phyloP scores from a whole-genome alignment of 1,139 yeast genomes.

The Diutina scorzettiae region DNA sequence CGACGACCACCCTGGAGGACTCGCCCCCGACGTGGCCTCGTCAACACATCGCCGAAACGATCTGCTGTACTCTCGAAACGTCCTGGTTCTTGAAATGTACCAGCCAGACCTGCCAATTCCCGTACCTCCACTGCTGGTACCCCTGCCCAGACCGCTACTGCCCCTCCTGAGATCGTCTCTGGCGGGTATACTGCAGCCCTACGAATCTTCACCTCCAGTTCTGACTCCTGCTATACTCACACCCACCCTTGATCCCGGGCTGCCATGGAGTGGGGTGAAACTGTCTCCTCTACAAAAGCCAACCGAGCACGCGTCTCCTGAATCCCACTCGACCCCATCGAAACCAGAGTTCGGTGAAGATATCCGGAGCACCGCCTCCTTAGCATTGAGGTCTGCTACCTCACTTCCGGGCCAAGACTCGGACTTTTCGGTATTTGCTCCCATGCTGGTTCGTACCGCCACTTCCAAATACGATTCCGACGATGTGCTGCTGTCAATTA shows the following conservation, averaged over 20 bases:
- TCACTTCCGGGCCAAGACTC: background rate
- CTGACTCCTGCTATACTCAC: too few relatives aligned
- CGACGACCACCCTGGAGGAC: background rate
- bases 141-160: background rate
- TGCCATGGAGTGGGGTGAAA: background rate
- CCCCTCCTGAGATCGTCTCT: background rate
- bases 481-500: background rate
- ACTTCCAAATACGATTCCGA: background rate
- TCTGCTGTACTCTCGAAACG: conserved; percentile 5
- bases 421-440: background rate
- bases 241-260: background rate
- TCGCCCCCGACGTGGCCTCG: background rate
- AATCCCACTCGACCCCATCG: background rate
- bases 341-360: background rate
- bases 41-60: conserved; percentile 1
- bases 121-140: background rate
- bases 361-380: background rate
- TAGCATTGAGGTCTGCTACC: background rate
- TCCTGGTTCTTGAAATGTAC: conserved; percentile 5
- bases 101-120: conserved; percentile 1
- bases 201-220: too few relatives aligned
- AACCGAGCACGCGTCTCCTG: too few relatives aligned
- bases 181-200: background rate
- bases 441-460: background rate
- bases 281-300: too few relatives aligned